Percentiles rank a stretch among this genome's conserved stretches.
Conservation (phyloP, 2,329 filamentous ascomycete genomes). For the Penicillium decumbens region DNA sequence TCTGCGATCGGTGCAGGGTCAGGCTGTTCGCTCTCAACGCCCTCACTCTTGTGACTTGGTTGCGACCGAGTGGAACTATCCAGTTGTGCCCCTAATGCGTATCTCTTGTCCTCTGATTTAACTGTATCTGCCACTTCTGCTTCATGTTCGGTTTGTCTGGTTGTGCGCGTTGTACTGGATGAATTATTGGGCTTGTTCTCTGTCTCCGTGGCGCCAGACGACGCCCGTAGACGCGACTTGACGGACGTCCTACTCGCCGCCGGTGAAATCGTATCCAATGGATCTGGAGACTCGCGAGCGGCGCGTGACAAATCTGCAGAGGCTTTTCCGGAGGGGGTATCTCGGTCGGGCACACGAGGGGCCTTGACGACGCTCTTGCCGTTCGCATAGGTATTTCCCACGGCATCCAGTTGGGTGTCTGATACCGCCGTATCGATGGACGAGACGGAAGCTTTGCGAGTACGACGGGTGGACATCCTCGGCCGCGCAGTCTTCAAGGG, state of each 20-base stretch:
- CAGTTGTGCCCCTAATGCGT: not conserved
- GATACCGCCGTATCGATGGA: conserved; percentile 17
- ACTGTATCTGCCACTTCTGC: not conserved
- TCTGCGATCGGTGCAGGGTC: conserved; percentile 2
- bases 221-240: conserved; percentile 7
- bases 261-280: conserved; percentile 25
- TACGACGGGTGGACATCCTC: conserved; percentile 12
- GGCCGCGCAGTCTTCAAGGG: conserved; percentile 17
- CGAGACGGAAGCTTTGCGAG: conserved; percentile 14
- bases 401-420: conserved; percentile 10
- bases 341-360: conserved; percentile 10
- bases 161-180: conserved; percentile 15
- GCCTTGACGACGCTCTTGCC: conserved; percentile 12
- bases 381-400: conserved; percentile 7
- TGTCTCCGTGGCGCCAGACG: conserved; percentile 1
- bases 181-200: conserved; percentile 12
- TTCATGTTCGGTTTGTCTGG: conserved; percentile 10
- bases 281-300: conserved; percentile 22
- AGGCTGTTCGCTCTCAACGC: conserved; percentile 6
- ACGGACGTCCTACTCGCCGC: conserved; percentile 3
- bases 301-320: conserved; percentile 8
- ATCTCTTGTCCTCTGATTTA: not conserved
- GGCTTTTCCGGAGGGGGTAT: conserved; percentile 7
- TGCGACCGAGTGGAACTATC: conserved; percentile 2
- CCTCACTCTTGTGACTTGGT: conserved; percentile 6